Percentiles rank a stretch among this genome's conserved stretches.
These are phyloP conservation scores for Ganoderma leucocontextum DNA, from an alignment of 1,284 basidiomycete genomes.

Conservation along the genomic window DNA sequence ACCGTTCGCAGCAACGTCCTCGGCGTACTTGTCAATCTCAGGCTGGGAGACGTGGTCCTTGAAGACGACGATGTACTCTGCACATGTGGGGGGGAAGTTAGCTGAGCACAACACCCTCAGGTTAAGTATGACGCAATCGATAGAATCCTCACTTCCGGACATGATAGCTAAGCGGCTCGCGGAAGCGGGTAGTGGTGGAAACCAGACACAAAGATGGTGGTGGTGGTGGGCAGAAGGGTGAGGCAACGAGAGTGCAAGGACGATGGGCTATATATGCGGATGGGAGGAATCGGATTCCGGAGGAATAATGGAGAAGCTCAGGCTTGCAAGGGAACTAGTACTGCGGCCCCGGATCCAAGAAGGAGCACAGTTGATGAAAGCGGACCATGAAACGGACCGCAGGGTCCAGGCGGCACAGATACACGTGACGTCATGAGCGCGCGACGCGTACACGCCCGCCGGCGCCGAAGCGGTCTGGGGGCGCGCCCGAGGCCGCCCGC, in stretches of 20 bases:
- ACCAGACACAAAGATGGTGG: neutral
- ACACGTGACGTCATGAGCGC: conserved; percentile 10
- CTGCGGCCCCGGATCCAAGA: neutral
- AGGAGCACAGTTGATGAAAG: neutral
- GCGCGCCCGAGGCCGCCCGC: neutral
- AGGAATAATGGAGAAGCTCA: neutral
- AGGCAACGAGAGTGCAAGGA: neutral
- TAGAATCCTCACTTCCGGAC: conserved; percentile 36
- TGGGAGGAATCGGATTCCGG: conserved; percentile 3
- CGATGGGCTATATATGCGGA: conserved; percentile 8
- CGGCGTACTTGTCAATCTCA: conserved; percentile 53
- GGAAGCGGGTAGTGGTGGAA: neutral
- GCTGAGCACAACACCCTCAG: conserved; percentile 6
- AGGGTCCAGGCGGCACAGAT: conserved; percentile 7
- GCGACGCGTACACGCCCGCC: conserved; percentile 12
- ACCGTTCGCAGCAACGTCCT: conserved; percentile 53
- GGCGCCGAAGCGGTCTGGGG: neutral
- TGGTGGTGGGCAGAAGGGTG: neutral
- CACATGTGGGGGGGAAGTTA: neutral
- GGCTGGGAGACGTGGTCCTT: conserved; percentile 54
- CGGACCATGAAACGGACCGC: conserved; percentile 1
- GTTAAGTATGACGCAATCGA: conserved; percentile 6
- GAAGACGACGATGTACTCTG: conserved; percentile 69
- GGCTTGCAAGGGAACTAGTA: neutral
- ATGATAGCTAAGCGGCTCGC: conserved; percentile 25